Conservation (phyloP, 2,329 filamentous ascomycete genomes). For the Neofusicoccum cordaticola region DNA sequence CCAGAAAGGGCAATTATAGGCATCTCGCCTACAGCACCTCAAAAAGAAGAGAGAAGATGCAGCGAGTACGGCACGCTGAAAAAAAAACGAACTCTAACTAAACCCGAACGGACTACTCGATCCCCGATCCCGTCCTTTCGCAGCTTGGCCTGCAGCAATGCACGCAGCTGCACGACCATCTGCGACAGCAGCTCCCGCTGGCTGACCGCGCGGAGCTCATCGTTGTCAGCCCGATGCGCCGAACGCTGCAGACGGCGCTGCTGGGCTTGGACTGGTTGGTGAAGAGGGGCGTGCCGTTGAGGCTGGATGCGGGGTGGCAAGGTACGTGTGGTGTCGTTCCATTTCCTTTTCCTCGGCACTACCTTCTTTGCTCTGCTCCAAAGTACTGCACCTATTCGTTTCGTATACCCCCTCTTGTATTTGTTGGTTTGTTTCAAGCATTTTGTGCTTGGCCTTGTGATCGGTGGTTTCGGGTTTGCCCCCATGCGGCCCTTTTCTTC, state of each 20-base stretch:
- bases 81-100: not conserved
- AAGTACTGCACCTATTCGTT: too few relatives aligned
- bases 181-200: constrained; percentile 34
- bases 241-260: constrained; percentile 64
- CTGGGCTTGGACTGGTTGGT: constrained; percentile 59
- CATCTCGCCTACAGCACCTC: not conserved
- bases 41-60: not conserved
- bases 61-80: not conserved
- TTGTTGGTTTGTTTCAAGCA: too few relatives aligned
- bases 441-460: not conserved
- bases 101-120: constrained; percentile 32
- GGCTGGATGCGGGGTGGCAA: constrained; percentile 64
- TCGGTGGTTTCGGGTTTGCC: not conserved
- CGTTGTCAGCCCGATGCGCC: constrained; percentile 62
- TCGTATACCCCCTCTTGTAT: too few relatives aligned
- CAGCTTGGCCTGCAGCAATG: constrained; percentile 43
- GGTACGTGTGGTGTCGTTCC: constrained; percentile 38
- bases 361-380: not conserved
- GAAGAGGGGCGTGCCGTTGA: constrained; percentile 52
- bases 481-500: not conserved
- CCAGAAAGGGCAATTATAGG: not conserved
- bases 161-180: constrained; percentile 36
- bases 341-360: not conserved
- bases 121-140: constrained; percentile 43
- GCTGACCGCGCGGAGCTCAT: constrained; percentile 52